phyloP scores from a whole-genome alignment of 1,139 yeast species.

The Zygotorulaspora mrakii region DNA sequence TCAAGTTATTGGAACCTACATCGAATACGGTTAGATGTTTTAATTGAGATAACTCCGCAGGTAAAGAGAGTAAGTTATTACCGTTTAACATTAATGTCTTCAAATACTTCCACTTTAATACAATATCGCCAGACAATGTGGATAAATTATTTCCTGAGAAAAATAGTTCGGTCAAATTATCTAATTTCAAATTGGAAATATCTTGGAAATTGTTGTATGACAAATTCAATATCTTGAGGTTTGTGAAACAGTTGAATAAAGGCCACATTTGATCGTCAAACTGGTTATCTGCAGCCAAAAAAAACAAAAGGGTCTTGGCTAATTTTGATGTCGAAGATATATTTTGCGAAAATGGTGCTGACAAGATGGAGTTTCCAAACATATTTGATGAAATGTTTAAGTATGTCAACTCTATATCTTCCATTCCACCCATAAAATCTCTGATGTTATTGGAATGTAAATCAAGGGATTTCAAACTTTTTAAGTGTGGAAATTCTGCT shows the following conservation, averaged over 20 bases:
- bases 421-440: constrained; percentile 61
- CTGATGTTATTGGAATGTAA: constrained; percentile 83
- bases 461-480: constrained; percentile 65
- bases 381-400: constrained; percentile 81
- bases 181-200: constrained; percentile 59
- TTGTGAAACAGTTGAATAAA: constrained; percentile 55
- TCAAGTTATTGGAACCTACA: constrained; percentile 85
- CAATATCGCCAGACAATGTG: constrained; percentile 79
- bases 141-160: constrained; percentile 81
- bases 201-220: constrained; percentile 83
- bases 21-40: constrained; percentile 67
- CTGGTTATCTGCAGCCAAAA: constrained; percentile 79
- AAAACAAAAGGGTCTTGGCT: constrained; percentile 50
- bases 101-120: constrained; percentile 58
- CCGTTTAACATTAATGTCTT: constrained; percentile 69
- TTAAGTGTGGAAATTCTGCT: constrained; percentile 55
- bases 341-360: constrained; percentile 27
- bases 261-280: constrained; percentile 76
- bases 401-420: constrained; percentile 56
- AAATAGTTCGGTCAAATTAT: constrained; percentile 61
- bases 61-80: constrained; percentile 80
- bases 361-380: constrained; percentile 41
- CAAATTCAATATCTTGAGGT: constrained; percentile 63
- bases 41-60: constrained; percentile 80
- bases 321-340: constrained; percentile 38